These are phyloP conservation scores for Tolypocladium cylindrosporum DNA, from an alignment of 2,329 filamentous ascomycete species.

Conservation along the genomic window DNA sequence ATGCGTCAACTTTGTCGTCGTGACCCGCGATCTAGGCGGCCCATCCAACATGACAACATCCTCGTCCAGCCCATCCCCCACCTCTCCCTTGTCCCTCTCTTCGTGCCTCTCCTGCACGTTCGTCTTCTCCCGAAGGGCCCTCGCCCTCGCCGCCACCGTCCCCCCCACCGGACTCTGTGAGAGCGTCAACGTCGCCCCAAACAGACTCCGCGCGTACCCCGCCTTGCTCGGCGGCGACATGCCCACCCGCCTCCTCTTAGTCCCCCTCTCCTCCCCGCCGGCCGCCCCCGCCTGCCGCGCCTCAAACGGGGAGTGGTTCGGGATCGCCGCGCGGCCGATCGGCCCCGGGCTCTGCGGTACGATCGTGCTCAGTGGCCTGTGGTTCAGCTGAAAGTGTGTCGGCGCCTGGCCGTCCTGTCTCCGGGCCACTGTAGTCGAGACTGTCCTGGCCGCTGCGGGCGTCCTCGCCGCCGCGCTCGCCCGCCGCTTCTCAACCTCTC, in stretches of 20 bases:
- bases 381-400: slow-evolving; percentile 26
- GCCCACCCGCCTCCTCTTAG: slow-evolving; percentile 17
- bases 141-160: slow-evolving; percentile 6
- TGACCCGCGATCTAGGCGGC: background rate
- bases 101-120: slow-evolving; percentile 3
- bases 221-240: slow-evolving; percentile 22
- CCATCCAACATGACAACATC: slow-evolving; percentile 5
- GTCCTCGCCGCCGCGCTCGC: slow-evolving; percentile 31
- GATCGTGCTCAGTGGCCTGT: slow-evolving; percentile 32
- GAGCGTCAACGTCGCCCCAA: slow-evolving; percentile 22
- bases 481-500: slow-evolving; percentile 42
- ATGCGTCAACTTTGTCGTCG: background rate
- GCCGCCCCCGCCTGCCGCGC: slow-evolving; percentile 11
- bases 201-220: slow-evolving; percentile 22
- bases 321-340: slow-evolving; percentile 21
- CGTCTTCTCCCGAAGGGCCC: slow-evolving; percentile 11
- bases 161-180: slow-evolving; percentile 11
- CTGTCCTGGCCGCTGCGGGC: background rate
- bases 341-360: slow-evolving; percentile 16
- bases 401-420: slow-evolving; percentile 9
- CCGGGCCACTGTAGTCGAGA: slow-evolving; percentile 2
- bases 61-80: slow-evolving; percentile 1
- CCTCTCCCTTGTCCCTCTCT: background rate
- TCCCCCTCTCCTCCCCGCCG: slow-evolving; percentile 7
- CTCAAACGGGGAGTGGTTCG: slow-evolving; percentile 23